Evolutionary conservation across 805 yeast genomes (phyloP).

Genomic region (Martiniozyma abietophila): DNA sequence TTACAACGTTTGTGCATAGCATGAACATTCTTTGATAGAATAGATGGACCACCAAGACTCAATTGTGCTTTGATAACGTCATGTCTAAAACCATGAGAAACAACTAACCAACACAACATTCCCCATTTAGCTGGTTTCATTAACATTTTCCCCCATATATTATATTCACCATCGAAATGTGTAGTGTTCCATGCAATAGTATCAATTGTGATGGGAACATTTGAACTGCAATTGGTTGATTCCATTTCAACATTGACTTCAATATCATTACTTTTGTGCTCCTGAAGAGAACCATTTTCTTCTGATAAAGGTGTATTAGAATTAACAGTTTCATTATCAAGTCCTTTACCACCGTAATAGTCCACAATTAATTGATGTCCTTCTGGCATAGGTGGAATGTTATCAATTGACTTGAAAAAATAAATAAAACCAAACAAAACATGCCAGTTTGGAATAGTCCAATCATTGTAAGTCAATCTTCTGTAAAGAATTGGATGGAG

Average conservation of each 20-base stretch:
- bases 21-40: slow-evolving; percentile 37
- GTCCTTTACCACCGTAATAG: slow-evolving; percentile 55
- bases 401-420: slow-evolving; percentile 44
- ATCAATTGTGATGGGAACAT: slow-evolving; percentile 11
- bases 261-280: slow-evolving; percentile 8
- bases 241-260: slow-evolving; percentile 12
- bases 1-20: slow-evolving; percentile 49
- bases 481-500: slow-evolving; percentile 55
- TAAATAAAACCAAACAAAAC: slow-evolving; percentile 46
- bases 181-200: slow-evolving; percentile 7
- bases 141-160: slow-evolving; percentile 31
- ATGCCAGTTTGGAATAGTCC: slow-evolving; percentile 55
- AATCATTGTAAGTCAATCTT: slow-evolving; percentile 50
- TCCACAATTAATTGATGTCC: slow-evolving; percentile 49
- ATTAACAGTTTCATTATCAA: slow-evolving; percentile 4
- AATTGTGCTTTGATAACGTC: slow-evolving; percentile 51
- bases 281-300: slow-evolving; percentile 16
- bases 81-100: slow-evolving; percentile 53
- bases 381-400: slow-evolving; percentile 59
- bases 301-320: neutral
- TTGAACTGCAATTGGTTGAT: slow-evolving; percentile 3
- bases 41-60: slow-evolving; percentile 20
- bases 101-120: slow-evolving; percentile 35
- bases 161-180: slow-evolving; percentile 13
- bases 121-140: slow-evolving; percentile 49